Evolutionary conservation across 2,329 filamentous ascomycete genomes (phyloP), one percentile per base, ranked within the genome.

Genomic region (Cryphonectria parasitica): DNA sequence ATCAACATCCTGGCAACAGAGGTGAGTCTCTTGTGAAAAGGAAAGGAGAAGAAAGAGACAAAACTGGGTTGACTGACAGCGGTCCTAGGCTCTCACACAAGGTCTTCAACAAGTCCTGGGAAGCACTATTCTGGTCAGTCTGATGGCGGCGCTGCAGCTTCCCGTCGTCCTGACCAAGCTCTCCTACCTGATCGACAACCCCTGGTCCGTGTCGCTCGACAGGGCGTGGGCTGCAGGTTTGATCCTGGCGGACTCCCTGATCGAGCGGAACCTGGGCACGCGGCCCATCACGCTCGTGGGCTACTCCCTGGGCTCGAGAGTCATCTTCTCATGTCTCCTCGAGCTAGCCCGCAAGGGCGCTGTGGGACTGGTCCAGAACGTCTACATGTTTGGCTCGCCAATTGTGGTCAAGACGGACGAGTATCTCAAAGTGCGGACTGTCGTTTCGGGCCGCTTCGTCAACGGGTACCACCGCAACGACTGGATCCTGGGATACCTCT

Each of bases 1-100:
- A 98, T 99, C 77, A 98, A 98, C 77, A 98, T 99, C 81, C 85
- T 99, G 74, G 96, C 96, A 70, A 99, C 96, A 45, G 96, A 99
- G 89, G 93, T 95, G 82, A 82, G 87, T 88, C 36, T 13, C 54
- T 22, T 11, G 34, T 41, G 28, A 49, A 22, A 5, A 45, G 7
- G 17, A 45, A 45, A 17, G 22, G 7, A 49, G 8, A 8, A 11
- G 45, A 80, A 6, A 4, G 15, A 6, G 4, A 22, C 10, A 13
- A 3, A 15, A n/a, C 43, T 45, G 49, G 56, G 15, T 11, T 6
- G 25, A 39, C 64, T 73, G n/a, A 73, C n/a, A n/a, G 15, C 43
- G 22, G n/a, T n/a, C 28, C 19, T 72, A 95, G 92, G 96, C 96
- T 76, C 89, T 99, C 72, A 98, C 96, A 0, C 94, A 97, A 87